Evolutionary conservation across 768 basidiomycete genomes (phyloP).

Genomic region (Trametes meyenii): DNA sequence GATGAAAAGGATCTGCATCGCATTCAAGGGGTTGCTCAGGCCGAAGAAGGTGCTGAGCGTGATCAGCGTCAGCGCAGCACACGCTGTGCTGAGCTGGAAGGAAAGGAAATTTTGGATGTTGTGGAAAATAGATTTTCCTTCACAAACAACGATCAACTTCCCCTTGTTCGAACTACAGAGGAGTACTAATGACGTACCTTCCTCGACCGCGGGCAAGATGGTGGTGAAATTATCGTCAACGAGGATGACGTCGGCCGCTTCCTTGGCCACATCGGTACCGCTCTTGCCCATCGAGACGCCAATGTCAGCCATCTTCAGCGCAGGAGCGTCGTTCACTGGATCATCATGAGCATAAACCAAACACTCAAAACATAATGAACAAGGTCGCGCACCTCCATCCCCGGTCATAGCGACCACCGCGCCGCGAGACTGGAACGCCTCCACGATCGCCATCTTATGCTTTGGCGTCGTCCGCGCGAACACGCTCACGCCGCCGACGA

Average conservation of each 20-base stretch:
- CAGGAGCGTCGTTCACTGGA: slow-evolving; percentile 92
- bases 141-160: not conserved
- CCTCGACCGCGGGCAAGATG: slow-evolving; percentile 91
- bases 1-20: slow-evolving; percentile 99
- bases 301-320: slow-evolving; percentile 97
- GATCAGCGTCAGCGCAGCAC: slow-evolving; percentile 92
- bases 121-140: slow-evolving; percentile 96
- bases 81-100: slow-evolving; percentile 98
- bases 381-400: slow-evolving; percentile 72
- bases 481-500: slow-evolving; percentile 80
- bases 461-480: slow-evolving; percentile 95
- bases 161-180: not conserved
- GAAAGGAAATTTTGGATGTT: slow-evolving; percentile 98
- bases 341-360: slow-evolving; percentile 8
- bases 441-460: slow-evolving; percentile 97
- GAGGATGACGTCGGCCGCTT: slow-evolving; percentile 95
- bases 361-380: not conserved
- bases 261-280: slow-evolving; percentile 98
- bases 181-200: slow-evolving; percentile 52
- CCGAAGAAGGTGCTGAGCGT: slow-evolving; percentile 91
- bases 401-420: slow-evolving; percentile 97
- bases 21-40: slow-evolving; percentile 89
- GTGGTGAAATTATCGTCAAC: slow-evolving; percentile 98
- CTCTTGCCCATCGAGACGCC: slow-evolving; percentile 98
- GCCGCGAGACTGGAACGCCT: slow-evolving; percentile 89